These are phyloP conservation scores for Boletus rubescentipes DNA, from an alignment of 768 basidiomycete genomes.

Conservation along the genomic window DNA sequence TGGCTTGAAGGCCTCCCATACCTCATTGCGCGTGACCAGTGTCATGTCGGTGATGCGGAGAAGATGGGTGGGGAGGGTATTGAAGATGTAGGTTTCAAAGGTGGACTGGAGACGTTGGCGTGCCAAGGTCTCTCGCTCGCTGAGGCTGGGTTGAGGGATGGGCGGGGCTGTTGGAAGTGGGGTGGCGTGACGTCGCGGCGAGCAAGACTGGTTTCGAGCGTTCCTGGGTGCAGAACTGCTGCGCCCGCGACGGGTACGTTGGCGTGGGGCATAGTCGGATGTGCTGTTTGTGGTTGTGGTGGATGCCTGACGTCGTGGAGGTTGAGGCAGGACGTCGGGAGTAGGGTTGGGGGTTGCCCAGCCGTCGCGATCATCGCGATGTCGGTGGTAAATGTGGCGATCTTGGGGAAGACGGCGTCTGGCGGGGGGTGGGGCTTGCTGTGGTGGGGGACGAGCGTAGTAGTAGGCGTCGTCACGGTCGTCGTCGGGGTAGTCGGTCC, in stretches of 20 bases:
- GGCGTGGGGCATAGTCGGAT: conserved; percentile 17
- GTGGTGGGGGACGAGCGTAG: conserved; percentile 11
- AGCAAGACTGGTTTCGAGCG: conserved; percentile 18
- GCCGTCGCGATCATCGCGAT: conserved; percentile 24
- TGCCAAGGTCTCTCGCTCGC: conserved; percentile 18
- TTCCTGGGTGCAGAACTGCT: conserved; percentile 18
- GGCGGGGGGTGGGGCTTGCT: conserved; percentile 1
- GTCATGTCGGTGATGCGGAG: conserved; percentile 24
- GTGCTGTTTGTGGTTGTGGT: conserved; percentile 15
- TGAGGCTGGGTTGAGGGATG: conserved; percentile 22
- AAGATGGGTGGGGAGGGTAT: conserved; percentile 25
- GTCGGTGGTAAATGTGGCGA: conserved; percentile 15
- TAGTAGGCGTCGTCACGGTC: conserved; percentile 21
- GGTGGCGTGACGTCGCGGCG: conserved; percentile 20
- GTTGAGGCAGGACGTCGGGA: conserved; percentile 15
- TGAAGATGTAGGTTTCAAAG: conserved; percentile 28
- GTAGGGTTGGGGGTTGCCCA: conserved; percentile 10
- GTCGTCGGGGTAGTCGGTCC: conserved; percentile 13
- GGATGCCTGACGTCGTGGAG: conserved; percentile 20
- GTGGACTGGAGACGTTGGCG: conserved; percentile 21
- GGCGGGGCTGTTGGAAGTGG: conserved; percentile 12
- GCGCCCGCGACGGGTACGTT: conserved; percentile 17
- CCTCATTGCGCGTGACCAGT: conserved; percentile 17
- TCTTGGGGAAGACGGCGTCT: conserved; percentile 22
- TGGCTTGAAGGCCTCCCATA: conserved; percentile 20